A percentile compares a stretch with the other conserved stretches of the same genome.
These are phyloP conservation scores for Punctularia strigosozonata DNA, from an alignment of 768 basidiomycete species.

Conservation along the genomic window DNA sequence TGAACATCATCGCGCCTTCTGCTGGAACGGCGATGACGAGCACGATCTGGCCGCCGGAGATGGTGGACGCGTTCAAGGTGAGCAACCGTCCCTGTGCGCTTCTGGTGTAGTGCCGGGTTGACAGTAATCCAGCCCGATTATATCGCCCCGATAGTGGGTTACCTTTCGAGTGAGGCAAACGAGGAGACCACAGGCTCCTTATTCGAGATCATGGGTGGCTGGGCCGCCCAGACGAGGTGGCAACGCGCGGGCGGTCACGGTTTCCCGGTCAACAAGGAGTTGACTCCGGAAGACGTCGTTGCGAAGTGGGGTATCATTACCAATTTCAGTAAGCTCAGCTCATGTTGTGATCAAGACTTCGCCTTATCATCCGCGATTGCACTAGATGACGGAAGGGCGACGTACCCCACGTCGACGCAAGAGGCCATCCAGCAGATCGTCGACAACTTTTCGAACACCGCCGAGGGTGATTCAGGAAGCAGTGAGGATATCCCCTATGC, in stretches of 20 bases:
- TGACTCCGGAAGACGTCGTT: conserved; percentile 73
- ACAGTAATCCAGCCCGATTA: conserved; percentile 62
- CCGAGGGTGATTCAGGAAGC: conserved; percentile 12
- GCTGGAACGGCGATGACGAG: conserved; percentile 90
- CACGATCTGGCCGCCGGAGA: conserved; percentile 75
- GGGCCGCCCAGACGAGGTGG: conserved; percentile 90
- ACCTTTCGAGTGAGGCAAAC: conserved; percentile 76
- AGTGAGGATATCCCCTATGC: conserved; percentile 47
- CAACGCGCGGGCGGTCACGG: conserved; percentile 79
- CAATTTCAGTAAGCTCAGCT: conserved; percentile 51
- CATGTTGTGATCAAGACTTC: neutral
- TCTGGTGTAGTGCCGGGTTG: neutral
- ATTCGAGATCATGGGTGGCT: conserved; percentile 85
- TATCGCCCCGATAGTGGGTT: conserved; percentile 89
- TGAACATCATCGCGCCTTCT: conserved; percentile 78
- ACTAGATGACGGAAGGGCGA: conserved; percentile 70
- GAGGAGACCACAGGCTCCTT: conserved; percentile 58
- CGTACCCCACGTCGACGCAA: conserved; percentile 60
- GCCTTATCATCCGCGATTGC: conserved; percentile 4
- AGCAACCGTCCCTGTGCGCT: neutral
- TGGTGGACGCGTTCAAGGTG: conserved; percentile 85
- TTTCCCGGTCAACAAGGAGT: conserved; percentile 68
- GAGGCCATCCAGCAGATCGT: conserved; percentile 65
- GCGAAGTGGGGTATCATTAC: conserved; percentile 78
- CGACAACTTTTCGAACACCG: conserved; percentile 43